Conservation (phyloP, 306 rosid genomes). For the Adenanthera pavonina region DNA sequence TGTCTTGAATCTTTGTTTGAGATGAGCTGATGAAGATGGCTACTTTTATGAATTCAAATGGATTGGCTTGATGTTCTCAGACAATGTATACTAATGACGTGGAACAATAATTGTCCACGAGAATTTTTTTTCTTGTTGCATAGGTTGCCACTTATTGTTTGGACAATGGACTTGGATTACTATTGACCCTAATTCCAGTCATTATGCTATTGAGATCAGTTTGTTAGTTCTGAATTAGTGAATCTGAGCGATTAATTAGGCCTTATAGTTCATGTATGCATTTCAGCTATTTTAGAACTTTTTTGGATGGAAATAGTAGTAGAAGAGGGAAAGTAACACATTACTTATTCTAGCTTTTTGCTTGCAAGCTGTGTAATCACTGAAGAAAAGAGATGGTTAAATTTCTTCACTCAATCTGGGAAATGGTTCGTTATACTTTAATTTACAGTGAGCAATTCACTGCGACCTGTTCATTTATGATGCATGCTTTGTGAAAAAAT, state of each 20-base stretch:
- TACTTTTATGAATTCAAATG: too few species aligned
- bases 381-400: slow-evolving; percentile 18
- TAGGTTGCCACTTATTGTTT: too few species aligned
- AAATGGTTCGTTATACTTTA: slow-evolving; percentile 20
- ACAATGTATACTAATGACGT: too few species aligned
- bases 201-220: background rate
- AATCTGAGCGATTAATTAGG: background rate
- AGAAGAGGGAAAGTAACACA: background rate
- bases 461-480: slow-evolving; percentile 15
- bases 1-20: slow-evolving; percentile 6
- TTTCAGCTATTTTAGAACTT: slow-evolving; percentile 16
- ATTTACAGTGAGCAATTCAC: slow-evolving; percentile 12
- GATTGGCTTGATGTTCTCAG: too few species aligned
- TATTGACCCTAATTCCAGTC: background rate
- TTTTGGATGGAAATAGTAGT: slow-evolving; percentile 14
- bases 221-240: background rate
- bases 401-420: background rate
- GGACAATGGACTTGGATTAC: too few species aligned
- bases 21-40: background rate
- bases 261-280: slow-evolving; percentile 24
- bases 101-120: too few species aligned
- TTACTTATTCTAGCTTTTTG: slow-evolving; percentile 1
- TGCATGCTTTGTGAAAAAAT: slow-evolving; percentile 35
- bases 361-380: slow-evolving; percentile 20
- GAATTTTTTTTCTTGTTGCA: too few species aligned